A percentile compares a stretch with the other conserved stretches of the same genome.
Evolutionary conservation across 2,329 filamentous ascomycete species (phyloP).

Genomic region (Arthrobotrys sinensis): DNA sequence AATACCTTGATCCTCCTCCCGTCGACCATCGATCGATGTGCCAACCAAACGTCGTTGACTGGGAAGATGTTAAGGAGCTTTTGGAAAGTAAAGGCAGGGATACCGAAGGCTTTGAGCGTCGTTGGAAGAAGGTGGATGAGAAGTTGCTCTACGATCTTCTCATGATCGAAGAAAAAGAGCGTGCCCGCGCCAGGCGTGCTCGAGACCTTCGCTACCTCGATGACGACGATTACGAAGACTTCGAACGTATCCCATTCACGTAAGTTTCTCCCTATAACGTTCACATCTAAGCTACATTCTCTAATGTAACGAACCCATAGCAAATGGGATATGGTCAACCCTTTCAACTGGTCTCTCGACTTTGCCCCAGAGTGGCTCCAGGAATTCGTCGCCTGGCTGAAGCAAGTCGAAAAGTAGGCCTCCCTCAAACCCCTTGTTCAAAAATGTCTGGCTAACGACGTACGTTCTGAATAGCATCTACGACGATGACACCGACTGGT

Average conservation of each 20-base stretch:
- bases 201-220: background rate
- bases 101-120: too few relatives aligned
- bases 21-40: too few relatives aligned
- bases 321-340: background rate
- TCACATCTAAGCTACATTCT: background rate
- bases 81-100: background rate
- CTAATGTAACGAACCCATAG: conserved; percentile 6
- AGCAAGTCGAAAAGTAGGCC: background rate
- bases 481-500: conserved; percentile 9
- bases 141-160: too few relatives aligned
- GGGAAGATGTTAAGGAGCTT: conserved; percentile 3
- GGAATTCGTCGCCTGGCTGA: background rate
- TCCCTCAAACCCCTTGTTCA: background rate
- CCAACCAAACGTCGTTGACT: background rate
- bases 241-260: background rate
- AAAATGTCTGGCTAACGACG: background rate
- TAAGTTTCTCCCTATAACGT: background rate
- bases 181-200: background rate
- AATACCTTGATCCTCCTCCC: background rate
- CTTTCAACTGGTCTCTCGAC: conserved; percentile 3
- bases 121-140: background rate
- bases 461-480: background rate
- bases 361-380: background rate
- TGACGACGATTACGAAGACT: background rate
- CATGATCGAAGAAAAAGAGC: background rate